These are phyloP conservation scores for Penicillium digitatum DNA, from an alignment of 2,329 filamentous ascomycete species.

Conservation along the genomic window DNA sequence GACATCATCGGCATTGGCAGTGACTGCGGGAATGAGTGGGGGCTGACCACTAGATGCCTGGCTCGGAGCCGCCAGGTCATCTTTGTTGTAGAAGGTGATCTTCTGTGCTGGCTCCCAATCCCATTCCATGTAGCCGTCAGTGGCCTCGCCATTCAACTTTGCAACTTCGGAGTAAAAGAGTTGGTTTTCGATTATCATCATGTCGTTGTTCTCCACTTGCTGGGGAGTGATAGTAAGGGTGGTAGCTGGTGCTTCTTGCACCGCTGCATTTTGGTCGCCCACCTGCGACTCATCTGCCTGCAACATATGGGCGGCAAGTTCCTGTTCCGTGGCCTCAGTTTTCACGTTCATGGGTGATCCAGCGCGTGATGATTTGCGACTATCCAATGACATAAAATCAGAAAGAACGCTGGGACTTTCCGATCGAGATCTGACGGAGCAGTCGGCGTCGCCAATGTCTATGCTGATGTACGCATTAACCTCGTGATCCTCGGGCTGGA, in stretches of 20 bases:
- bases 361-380: not conserved
- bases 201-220: not conserved
- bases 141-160: not conserved
- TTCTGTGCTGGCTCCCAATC: not conserved
- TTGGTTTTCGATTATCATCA: not conserved
- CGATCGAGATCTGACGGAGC: not conserved
- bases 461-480: too few species aligned
- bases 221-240: not conserved
- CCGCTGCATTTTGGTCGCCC: not conserved
- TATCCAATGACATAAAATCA: not conserved
- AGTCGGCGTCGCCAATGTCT: too few species aligned
- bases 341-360: not conserved
- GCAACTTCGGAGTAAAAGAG: not conserved
- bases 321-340: not conserved
- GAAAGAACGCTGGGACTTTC: not conserved
- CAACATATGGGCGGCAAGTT: not conserved
- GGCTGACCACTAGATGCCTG: not conserved
- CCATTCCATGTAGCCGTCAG: not conserved
- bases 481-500: not conserved
- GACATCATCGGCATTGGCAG: not conserved
- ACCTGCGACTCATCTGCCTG: not conserved
- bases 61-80: not conserved
- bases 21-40: not conserved
- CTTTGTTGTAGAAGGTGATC: not conserved
- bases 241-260: not conserved